A percentile compares a stretch with the other conserved stretches of the same genome.
Conservation (phyloP, 768 basidiomycete genomes). For the Neoboletus subvelutipes region DNA sequence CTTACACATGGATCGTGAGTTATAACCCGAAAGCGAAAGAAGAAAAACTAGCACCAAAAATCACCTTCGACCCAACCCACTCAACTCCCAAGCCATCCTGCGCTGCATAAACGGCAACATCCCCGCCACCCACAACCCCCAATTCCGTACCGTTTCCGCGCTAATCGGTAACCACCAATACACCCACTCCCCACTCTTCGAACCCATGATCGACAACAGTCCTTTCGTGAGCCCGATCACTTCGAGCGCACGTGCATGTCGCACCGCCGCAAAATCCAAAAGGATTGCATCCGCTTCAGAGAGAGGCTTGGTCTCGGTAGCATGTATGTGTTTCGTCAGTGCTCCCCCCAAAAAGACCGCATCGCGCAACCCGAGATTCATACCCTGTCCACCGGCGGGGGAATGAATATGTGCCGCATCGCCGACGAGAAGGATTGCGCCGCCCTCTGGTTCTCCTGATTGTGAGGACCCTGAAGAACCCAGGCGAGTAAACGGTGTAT, state of each 20-base stretch:
- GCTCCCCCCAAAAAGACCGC: constrained; percentile 45
- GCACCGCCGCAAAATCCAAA: constrained; percentile 34
- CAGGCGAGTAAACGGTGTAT: constrained; percentile 37
- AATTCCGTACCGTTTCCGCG: constrained; percentile 27
- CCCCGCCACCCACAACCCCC: constrained; percentile 23
- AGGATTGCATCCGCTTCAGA: constrained; percentile 35
- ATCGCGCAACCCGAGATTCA: constrained; percentile 59
- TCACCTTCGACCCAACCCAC: constrained; percentile 28
- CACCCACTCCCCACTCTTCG: constrained; percentile 9
- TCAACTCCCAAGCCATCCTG: constrained; percentile 26
- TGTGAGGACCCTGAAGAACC: too few relatives aligned
- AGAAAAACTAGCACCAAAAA: neutral
- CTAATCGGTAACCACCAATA: constrained; percentile 32
- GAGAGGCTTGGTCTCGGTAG: constrained; percentile 6
- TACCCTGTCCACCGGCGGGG: constrained; percentile 56
- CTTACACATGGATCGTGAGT: too few relatives aligned
- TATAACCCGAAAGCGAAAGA: too few relatives aligned
- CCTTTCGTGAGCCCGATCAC: constrained; percentile 44
- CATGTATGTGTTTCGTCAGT: constrained; percentile 37
- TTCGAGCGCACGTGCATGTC: constrained; percentile 41
- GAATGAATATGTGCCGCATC: constrained; percentile 57
- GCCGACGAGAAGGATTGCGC: constrained; percentile 34
- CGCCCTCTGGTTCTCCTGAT: constrained; percentile 16
- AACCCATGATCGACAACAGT: constrained; percentile 26
- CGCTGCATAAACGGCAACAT: constrained; percentile 20